Conservation (phyloP, 352 stramenopile species). For the Pythium insidiosum region DNA sequence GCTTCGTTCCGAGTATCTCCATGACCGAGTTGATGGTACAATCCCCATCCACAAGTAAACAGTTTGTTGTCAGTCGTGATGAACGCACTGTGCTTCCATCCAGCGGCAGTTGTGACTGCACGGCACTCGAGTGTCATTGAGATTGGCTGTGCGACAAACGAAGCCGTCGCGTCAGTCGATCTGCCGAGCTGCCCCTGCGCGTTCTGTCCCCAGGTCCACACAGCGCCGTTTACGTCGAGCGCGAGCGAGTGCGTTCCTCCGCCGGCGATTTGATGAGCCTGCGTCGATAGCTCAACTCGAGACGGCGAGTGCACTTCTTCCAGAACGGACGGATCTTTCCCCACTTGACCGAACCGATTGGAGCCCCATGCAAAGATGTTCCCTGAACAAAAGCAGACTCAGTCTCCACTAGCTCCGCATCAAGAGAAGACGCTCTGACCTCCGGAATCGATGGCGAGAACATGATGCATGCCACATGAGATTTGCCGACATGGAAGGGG, state of each 20-base stretch:
- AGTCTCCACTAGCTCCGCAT: not conserved
- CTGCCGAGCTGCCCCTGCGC: conserved; percentile 44
- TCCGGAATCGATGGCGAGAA: too few species aligned
- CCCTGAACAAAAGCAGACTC: conserved; percentile 9
- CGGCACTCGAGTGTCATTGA: not conserved
- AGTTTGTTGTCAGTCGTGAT: conserved; percentile 25
- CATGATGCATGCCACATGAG: too few species aligned
- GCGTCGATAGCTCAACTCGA: conserved; percentile 18
- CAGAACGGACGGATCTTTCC: not conserved
- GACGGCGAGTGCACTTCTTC: conserved; percentile 13
- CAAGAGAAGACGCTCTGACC: not conserved
- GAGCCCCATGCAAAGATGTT: conserved; percentile 45
- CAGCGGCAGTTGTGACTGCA: conserved; percentile 25
- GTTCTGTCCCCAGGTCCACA: conserved; percentile 71
- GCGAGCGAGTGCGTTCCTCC: conserved; percentile 61
- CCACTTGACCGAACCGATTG: conserved; percentile 36
- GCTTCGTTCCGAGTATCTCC: conserved; percentile 26
- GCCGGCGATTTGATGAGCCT: too few species aligned
- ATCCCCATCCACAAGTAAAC: conserved; percentile 66
- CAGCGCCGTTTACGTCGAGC: conserved; percentile 19
- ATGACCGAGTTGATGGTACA: conserved; percentile 76
- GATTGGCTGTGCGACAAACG: not conserved
- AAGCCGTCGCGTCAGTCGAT: not conserved
- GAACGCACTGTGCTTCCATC: conserved; percentile 44
- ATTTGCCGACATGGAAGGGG: too few species aligned